Base-by-base conservation (phyloP, 177 flowering plant genomes). In the Vitis hybrid region DNA sequence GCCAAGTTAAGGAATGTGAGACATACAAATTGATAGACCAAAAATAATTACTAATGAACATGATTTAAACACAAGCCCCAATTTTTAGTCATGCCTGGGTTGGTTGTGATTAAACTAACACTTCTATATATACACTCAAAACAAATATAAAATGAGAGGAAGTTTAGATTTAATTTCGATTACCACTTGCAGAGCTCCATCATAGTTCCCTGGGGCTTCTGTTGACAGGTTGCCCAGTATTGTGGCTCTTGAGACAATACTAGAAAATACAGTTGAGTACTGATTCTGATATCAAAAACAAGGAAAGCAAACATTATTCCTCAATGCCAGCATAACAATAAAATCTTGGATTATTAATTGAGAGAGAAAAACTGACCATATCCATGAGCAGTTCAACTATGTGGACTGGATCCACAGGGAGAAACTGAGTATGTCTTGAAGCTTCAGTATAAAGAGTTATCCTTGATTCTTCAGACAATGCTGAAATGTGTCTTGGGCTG, bases 141-240 rank as follows among this genome's bases (percentile, higher is more conserved):
- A 22, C 26, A 22, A 22, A 39, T n/a, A 61, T 19, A 12, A 61
- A n/a, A 10, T 9, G 18, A 19, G 18, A 39, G 18, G 10, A 39
- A 68, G 9, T 45, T 12, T 14, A 51, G 11, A 26, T 5, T 22
- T 22, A 22, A 13, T 14, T 34, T 31, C n/a, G 1, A 8, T 60
- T 82, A 82, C 85, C 85, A 79, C 79, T 72, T 77, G 77, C 22
- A 82, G 6, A 16, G 68, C 66, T 62, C 75, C 81, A 71, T 82
- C 48, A 5, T 49, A 52, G 34, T 31, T 77, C 59, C 71, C 63
- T 2, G 16, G 50, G 8, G 12, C 19, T 45, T 69, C 77, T 1
- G 31, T 7, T 11, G 69, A 67, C 19, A 74, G 2, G 45, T 67
- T 31, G 49, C 69, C 82, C 3, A 83, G 68, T 6, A 57, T 15